These are phyloP conservation scores for Vitis hybrid DNA, from an alignment of 177 flowering plant species.

Conservation along the genomic window DNA sequence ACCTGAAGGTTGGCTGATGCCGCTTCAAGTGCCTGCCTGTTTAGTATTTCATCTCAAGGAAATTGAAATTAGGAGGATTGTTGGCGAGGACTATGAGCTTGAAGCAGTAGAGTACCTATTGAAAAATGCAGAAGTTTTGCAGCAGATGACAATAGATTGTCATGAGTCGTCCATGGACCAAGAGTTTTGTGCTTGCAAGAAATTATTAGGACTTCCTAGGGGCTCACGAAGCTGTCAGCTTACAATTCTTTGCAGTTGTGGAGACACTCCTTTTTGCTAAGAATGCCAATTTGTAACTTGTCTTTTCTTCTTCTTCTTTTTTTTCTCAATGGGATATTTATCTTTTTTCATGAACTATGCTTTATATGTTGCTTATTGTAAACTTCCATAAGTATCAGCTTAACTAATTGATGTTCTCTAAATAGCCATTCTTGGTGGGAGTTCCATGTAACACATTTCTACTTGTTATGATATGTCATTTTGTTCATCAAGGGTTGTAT, in stretches of 20 bases:
- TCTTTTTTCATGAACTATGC: no score
- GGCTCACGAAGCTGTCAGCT: neutral
- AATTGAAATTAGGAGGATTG: neutral
- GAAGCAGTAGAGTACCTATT: neutral
- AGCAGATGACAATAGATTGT: neutral
- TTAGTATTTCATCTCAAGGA: neutral
- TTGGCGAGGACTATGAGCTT: neutral
- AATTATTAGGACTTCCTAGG: neutral
- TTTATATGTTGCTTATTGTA: no score
- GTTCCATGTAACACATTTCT: no score
- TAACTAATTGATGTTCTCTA: no score
- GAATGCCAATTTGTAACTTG: no score
- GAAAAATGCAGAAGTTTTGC: neutral
- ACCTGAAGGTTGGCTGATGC: neutral
- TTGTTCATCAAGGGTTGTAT: no score
- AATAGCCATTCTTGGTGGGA: no score
- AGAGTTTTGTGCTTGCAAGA: neutral
- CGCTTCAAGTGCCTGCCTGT: neutral
- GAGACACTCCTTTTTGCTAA: no score
- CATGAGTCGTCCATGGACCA: neutral
- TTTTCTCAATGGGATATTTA: no score
- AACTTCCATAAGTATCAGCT: no score
- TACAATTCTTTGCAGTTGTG: neutral
- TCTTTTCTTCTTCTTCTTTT: no score
- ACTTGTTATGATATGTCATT: no score